These are phyloP conservation scores for Pneumocystis sp. DNA, from an alignment of 1,139 yeast genomes.

Conservation along the genomic window DNA sequence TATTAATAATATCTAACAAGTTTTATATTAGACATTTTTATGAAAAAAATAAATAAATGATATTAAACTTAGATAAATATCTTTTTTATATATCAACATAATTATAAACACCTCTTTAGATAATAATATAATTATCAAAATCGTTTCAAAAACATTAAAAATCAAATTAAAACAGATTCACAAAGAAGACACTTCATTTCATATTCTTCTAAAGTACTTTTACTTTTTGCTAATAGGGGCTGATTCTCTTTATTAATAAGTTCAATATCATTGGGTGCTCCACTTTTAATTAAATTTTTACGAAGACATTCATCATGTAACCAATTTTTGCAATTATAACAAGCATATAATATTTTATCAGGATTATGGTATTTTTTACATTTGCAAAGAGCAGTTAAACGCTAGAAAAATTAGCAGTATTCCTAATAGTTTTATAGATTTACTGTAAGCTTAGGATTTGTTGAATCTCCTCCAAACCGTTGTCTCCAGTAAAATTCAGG, in stretches of 20 bases:
- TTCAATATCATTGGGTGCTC: not conserved
- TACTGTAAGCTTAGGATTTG: constrained; percentile 9
- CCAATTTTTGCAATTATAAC: constrained; percentile 10
- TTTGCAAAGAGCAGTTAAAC: constrained; percentile 8
- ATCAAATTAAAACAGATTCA: not conserved
- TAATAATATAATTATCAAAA: not conserved
- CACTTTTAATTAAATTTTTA: constrained; percentile 6
- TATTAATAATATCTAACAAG: too few relatives aligned
- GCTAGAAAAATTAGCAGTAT: not conserved
- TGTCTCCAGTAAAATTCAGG: constrained; percentile 14
- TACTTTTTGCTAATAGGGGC: not conserved
- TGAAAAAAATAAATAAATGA: not conserved
- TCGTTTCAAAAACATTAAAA: not conserved
- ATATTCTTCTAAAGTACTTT: not conserved
- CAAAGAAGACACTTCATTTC: not conserved
- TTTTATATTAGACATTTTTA: too few relatives aligned
- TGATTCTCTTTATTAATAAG: not conserved
- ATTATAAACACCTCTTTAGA: not conserved
- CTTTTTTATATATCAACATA: not conserved
- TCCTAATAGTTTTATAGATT: not conserved
- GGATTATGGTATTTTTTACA: constrained; percentile 11
- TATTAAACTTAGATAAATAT: too few relatives aligned
- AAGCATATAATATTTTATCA: constrained; percentile 10
- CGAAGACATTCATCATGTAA: constrained; percentile 11
- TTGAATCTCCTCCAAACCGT: constrained; percentile 9